These are phyloP conservation scores for Fusarium vanettenii DNA, from an alignment of 2,329 filamentous ascomycete species.

Conservation along the genomic window DNA sequence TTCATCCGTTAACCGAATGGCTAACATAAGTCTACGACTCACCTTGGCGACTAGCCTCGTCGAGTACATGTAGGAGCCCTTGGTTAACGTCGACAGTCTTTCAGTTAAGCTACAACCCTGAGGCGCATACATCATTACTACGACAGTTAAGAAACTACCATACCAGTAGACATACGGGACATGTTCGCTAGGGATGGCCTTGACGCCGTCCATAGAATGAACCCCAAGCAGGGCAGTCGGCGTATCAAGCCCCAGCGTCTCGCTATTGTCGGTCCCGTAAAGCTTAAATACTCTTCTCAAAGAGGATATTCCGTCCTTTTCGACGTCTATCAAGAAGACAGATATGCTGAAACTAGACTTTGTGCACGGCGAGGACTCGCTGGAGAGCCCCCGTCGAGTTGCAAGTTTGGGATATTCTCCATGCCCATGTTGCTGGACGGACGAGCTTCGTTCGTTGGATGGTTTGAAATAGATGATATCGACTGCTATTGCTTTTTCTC, in stretches of 20 bases:
- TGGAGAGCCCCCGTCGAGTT: not conserved
- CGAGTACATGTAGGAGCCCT: not conserved
- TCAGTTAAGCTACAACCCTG: constrained; percentile 4
- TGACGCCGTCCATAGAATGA: constrained; percentile 61
- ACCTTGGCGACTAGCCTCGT: not conserved
- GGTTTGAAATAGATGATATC: not conserved
- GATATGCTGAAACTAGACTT: constrained; percentile 48
- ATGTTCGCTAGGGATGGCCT: constrained; percentile 47
- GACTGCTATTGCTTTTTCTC: constrained; percentile 16
- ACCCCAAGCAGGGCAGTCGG: constrained; percentile 66
- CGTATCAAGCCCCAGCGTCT: constrained; percentile 41
- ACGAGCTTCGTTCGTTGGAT: not conserved
- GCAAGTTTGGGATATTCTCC: not conserved
- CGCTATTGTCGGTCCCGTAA: constrained; percentile 44
- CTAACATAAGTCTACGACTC: too few species aligned
- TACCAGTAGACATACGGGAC: constrained; percentile 60
- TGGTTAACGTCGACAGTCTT: not conserved
- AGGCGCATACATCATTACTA: constrained; percentile 50
- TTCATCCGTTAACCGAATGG: too few species aligned
- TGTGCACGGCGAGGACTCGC: not conserved
- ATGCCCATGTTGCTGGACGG: not conserved
- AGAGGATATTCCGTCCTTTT: constrained; percentile 50
- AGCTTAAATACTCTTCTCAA: constrained; percentile 46
- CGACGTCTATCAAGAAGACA: constrained; percentile 57
- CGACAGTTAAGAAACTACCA: constrained; percentile 56